Evolutionary conservation across 306 rosid species (phyloP), one percentile per base, ranked within the genome.

Genomic region (Casuarina glauca): DNA sequence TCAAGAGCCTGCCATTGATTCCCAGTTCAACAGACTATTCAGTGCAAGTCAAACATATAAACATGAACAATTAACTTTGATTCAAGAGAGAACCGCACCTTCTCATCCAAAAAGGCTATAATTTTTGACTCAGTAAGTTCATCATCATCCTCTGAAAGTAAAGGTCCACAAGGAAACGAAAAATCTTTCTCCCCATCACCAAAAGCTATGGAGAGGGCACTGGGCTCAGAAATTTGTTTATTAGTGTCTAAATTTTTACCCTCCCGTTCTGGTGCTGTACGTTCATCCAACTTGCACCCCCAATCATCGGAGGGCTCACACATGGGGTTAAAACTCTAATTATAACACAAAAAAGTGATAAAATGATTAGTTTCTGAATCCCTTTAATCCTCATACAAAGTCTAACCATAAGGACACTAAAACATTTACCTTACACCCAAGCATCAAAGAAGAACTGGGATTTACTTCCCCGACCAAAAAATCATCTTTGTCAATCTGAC

Each of bases 81-180:
- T 39, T 74, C 79, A 49, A 84, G 49, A 42, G 55, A 69, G 75
- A 74, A 36, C 72, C 41, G 75, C 88, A 96, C 99, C 98, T 96
- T 96, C 83, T 96, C 98, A 82, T 89, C 98, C 89, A 96, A 84
- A 85, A 96, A 96, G 2, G 91, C 98, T 74, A 72, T 87, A 52
- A 96, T 93, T 80, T 93, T 96, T 68, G 94, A 93, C 87, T 96
- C 99, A 20, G 99, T 96, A 48, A 91, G 94, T 79, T 91, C 97
- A 63, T 96, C 99, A 46, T 96, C 98, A 46, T 93, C 98, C 84
- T 93, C 99, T 19, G 88, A 89, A 64, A 93, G 83, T 71, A 93
- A 89, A 57, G 84, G 90, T 76, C 88, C 91, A 36, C 89, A 79
- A 17, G 96, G 87, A 81, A 90, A 86, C 74, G 94, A 89, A 83